phyloP scores from a whole-genome alignment of 2,329 filamentous ascomycete genomes.

The Corinectria fuckeliana region DNA sequence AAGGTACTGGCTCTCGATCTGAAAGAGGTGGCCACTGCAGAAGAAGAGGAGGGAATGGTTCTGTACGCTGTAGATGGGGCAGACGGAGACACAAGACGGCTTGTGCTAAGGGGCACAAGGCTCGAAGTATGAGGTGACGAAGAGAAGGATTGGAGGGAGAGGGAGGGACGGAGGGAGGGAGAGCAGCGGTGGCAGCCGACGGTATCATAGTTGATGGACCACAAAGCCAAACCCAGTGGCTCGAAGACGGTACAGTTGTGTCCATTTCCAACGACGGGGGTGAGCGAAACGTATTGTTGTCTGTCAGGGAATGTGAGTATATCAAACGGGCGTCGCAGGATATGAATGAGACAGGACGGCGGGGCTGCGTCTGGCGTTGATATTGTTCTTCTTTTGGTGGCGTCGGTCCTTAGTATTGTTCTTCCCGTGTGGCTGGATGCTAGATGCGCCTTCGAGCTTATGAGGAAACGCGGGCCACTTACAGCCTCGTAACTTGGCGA shows the following conservation, averaged over 20 bases:
- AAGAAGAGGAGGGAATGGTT: neutral
- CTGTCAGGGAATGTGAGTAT: slow-evolving; percentile 26
- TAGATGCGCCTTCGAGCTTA: slow-evolving; percentile 10
- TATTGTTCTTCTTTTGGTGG: slow-evolving; percentile 44
- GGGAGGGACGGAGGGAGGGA: slow-evolving; percentile 6
- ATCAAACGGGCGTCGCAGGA: slow-evolving; percentile 27
- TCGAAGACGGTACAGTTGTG: slow-evolving; percentile 16
- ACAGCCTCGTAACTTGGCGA: neutral
- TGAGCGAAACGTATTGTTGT: slow-evolving; percentile 33
- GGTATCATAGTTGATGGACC: slow-evolving; percentile 29
- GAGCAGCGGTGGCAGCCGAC: neutral
- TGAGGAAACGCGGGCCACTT: neutral
- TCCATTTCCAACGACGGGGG: slow-evolving; percentile 15
- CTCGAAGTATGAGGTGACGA: neutral
- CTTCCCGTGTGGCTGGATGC: slow-evolving; percentile 7
- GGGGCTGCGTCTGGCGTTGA: slow-evolving; percentile 33
- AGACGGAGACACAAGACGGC: neutral
- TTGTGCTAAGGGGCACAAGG: neutral
- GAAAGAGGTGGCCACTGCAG: neutral
- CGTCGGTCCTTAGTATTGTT: slow-evolving; percentile 44
- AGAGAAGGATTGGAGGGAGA: too few species aligned
- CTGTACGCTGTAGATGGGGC: neutral
- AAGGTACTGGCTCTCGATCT: neutral
- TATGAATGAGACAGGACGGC: slow-evolving; percentile 21
- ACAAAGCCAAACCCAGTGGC: slow-evolving; percentile 19